phyloP scores from a whole-genome alignment of 352 stramenopile genomes.

The Aphanomyces cochlioides region DNA sequence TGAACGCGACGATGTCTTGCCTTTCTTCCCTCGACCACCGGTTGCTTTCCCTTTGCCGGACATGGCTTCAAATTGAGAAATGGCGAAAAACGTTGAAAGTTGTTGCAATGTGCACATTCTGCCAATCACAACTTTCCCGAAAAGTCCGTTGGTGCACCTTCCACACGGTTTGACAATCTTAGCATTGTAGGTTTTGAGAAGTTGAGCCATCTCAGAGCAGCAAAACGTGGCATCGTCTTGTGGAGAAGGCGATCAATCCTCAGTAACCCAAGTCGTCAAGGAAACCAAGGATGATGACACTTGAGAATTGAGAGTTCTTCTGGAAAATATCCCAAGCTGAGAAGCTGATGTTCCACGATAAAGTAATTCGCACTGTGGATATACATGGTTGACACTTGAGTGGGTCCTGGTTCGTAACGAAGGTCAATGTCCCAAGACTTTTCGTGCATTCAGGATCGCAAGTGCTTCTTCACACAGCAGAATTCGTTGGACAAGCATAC shows the following conservation, averaged over 20 bases:
- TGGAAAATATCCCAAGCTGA: too few relatives aligned
- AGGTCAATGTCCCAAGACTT: background rate
- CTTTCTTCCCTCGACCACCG: conserved; percentile 26
- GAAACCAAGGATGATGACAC: too few relatives aligned
- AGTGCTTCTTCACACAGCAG: conserved; percentile 29
- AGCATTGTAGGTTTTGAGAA: too few relatives aligned
- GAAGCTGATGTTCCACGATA: too few relatives aligned
- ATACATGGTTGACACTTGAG: background rate
- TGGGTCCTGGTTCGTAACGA: background rate
- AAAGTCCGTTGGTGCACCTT: too few relatives aligned
- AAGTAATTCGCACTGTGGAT: too few relatives aligned
- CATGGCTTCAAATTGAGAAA: background rate
- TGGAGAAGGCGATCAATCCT: too few relatives aligned
- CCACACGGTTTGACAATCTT: too few relatives aligned
- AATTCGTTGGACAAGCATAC: conserved; percentile 25
- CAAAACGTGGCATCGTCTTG: too few relatives aligned
- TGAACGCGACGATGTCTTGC: conserved; percentile 43
- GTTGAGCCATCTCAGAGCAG: too few relatives aligned
- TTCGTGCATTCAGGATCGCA: conserved; percentile 8
- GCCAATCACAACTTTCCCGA: background rate
- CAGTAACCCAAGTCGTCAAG: too few relatives aligned
- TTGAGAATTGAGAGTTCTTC: too few relatives aligned
- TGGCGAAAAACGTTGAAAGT: conserved; percentile 24
- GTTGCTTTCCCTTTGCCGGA: conserved; percentile 14
- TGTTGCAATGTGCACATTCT: background rate